Conservation (phyloP, 805 yeast species). For the Citeromyces nyonsensis region DNA sequence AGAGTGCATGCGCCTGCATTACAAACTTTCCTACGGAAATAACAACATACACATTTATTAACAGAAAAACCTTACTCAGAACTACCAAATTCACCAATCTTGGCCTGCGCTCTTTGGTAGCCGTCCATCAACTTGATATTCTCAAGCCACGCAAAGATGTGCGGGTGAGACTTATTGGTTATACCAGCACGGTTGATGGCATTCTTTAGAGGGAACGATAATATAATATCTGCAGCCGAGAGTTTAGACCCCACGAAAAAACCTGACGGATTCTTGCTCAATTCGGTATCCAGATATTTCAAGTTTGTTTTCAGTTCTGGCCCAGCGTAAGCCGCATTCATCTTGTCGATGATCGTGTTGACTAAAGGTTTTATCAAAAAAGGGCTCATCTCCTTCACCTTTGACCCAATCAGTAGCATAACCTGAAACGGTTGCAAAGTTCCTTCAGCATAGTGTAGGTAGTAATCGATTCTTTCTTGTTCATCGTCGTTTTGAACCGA, state of each 20-base stretch:
- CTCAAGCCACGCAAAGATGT: not conserved
- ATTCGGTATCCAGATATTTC: constrained; percentile 21
- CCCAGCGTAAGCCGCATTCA: constrained; percentile 30
- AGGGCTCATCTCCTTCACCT: constrained; percentile 27
- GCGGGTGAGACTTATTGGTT: not conserved
- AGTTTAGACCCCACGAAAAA: constrained; percentile 33
- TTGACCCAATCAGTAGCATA: constrained; percentile 12
- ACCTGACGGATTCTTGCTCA: constrained; percentile 15
- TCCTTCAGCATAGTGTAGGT: constrained; percentile 45
- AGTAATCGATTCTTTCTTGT: constrained; percentile 29
- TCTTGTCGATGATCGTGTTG: constrained; percentile 22
- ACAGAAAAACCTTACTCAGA: too few species aligned
- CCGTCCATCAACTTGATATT: not conserved
- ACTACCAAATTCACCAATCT: not conserved
- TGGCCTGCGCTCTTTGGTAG: not conserved
- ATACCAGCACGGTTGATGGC: not conserved
- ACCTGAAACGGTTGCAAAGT: constrained; percentile 26
- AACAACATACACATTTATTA: too few species aligned
- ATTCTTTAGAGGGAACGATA: constrained; percentile 24
- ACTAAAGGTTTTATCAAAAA: constrained; percentile 29
- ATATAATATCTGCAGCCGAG: constrained; percentile 42
- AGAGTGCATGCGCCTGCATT: too few species aligned
- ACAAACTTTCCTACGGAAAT: too few species aligned
- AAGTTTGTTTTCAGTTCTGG: constrained; percentile 27
- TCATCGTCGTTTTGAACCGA: constrained; percentile 21